Conservation (phyloP, 169 alveolate genomes). For the Perkinsus olseni region DNA sequence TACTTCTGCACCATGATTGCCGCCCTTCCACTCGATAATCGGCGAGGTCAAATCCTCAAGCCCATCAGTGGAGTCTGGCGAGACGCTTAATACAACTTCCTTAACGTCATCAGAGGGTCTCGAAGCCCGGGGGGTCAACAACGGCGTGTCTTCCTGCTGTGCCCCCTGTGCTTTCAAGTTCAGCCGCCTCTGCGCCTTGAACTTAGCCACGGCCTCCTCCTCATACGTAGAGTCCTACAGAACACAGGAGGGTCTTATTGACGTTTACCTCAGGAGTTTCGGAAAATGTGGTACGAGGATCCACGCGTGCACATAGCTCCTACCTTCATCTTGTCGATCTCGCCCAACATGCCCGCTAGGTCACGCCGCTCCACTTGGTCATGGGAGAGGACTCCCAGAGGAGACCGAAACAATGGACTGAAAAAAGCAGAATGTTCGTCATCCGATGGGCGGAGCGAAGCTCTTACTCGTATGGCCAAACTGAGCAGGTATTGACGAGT, state of each 20-base stretch:
- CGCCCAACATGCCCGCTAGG: neutral
- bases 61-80: too few species aligned
- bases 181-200: too few species aligned
- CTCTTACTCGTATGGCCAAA: neutral
- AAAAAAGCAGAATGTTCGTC: neutral
- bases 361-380: neutral
- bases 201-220: neutral
- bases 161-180: too few species aligned
- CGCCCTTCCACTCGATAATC: too few species aligned
- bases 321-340: neutral
- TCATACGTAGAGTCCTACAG: neutral
- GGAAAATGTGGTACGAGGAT: neutral
- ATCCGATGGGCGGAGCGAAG: neutral
- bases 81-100: too few species aligned
- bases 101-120: too few species aligned
- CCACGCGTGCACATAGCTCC: neutral
- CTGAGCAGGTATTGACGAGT: neutral
- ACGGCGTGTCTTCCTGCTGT: too few species aligned
- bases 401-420: neutral
- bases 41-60: too few species aligned
- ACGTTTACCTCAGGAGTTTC: neutral
- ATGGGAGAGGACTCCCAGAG: neutral
- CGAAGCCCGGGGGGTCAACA: too few species aligned
- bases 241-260: neutral
- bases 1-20: too few species aligned